phyloP scores from a whole-genome alignment of 306 rosid genomes.

The Prunus dulcis region DNA sequence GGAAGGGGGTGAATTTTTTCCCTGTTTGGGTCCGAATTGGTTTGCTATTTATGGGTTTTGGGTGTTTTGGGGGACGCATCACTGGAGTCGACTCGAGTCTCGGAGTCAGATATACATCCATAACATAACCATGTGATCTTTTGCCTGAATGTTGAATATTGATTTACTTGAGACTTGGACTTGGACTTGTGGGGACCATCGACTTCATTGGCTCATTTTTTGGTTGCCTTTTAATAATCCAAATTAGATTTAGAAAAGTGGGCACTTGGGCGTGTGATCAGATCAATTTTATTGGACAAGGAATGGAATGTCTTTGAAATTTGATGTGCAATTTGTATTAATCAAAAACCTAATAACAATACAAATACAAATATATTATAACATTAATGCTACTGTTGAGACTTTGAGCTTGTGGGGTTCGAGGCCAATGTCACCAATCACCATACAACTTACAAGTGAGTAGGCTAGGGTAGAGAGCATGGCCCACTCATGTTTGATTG shows the following conservation, averaged over 20 bases:
- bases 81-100: background rate
- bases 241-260: no score
- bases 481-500: no score
- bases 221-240: background rate
- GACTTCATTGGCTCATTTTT: background rate
- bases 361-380: no score
- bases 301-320: background rate
- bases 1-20: slow-evolving; percentile 6
- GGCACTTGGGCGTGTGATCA: background rate
- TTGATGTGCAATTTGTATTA: background rate
- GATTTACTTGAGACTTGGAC: background rate
- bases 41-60: slow-evolving; percentile 25
- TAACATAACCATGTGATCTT: background rate
- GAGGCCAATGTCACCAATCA: no score
- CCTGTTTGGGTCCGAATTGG: slow-evolving; percentile 30
- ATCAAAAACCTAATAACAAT: background rate
- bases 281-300: background rate
- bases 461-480: no score
- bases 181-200: background rate
- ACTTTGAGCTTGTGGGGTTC: no score
- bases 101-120: no score
- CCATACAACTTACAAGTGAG: no score
- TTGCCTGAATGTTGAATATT: background rate
- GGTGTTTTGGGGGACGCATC: background rate
- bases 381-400: no score